Evolutionary conservation across 352 stramenopile genomes (phyloP).

Genomic region (Bremia lactucae): DNA sequence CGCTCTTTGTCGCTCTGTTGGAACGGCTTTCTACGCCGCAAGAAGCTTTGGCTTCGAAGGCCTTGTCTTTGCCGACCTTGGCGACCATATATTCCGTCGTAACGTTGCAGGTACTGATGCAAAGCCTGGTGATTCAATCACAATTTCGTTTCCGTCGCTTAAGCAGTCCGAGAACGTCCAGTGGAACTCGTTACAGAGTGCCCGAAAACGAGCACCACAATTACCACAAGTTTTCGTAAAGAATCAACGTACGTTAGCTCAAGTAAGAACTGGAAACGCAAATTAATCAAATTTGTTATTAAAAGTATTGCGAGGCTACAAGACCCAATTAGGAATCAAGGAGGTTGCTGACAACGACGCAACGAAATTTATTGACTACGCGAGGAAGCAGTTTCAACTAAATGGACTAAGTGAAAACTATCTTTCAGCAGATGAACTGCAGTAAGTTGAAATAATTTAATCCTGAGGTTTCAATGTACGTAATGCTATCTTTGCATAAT

Average conservation of each 20-base stretch:
- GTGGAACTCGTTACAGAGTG: slow-evolving; percentile 60
- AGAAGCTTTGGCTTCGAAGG: slow-evolving; percentile 70
- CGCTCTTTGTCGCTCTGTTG: slow-evolving; percentile 37
- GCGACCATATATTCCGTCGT: slow-evolving; percentile 50
- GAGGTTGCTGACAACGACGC: slow-evolving; percentile 10
- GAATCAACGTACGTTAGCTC: slow-evolving; percentile 43
- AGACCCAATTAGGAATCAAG: slow-evolving; percentile 12
- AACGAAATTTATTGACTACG: slow-evolving; percentile 50
- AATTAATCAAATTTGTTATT: background rate
- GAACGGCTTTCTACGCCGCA: slow-evolving; percentile 65
- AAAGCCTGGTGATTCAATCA: slow-evolving; percentile 24
- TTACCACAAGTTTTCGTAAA: slow-evolving; percentile 73
- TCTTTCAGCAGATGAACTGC: slow-evolving; percentile 39
- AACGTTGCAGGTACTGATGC: slow-evolving; percentile 20
- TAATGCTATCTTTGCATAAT: background rate
- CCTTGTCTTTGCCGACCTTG: slow-evolving; percentile 73
- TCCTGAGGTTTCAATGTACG: too few relatives aligned
- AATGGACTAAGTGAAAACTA: slow-evolving; percentile 60
- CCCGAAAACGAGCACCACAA: slow-evolving; percentile 55
- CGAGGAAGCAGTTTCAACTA: slow-evolving; percentile 27
- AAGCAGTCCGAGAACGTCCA: slow-evolving; percentile 29
- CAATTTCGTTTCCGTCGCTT: slow-evolving; percentile 49
- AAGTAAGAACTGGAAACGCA: background rate
- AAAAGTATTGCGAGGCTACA: slow-evolving; percentile 64
- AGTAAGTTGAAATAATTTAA: slow-evolving; percentile 14